phyloP scores from a whole-genome alignment of 805 yeast species.

The Candida pseudofarinosa region DNA sequence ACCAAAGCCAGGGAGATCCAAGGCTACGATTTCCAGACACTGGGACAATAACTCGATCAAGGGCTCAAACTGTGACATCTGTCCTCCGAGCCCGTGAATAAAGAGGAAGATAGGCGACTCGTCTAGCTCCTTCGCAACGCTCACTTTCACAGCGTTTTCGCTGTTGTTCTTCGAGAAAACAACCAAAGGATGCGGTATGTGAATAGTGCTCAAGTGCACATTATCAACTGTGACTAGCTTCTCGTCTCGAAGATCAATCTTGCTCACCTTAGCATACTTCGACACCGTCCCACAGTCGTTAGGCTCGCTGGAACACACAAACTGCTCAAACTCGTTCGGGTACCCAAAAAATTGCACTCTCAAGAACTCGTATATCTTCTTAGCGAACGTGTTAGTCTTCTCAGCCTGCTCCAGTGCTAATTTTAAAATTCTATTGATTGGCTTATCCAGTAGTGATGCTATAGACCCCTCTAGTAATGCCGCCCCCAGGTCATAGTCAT shows the following conservation, averaged over 20 bases:
- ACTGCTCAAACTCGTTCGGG: constrained; percentile 38
- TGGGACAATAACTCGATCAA: constrained; percentile 59
- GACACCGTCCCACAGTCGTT: constrained; percentile 53
- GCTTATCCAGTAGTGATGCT: background rate
- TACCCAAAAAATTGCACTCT: constrained; percentile 19
- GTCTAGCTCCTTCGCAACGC: constrained; percentile 32
- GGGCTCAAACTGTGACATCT: constrained; percentile 77
- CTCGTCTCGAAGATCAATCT: constrained; percentile 28
- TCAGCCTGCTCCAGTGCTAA: constrained; percentile 9
- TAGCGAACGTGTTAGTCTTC: constrained; percentile 16
- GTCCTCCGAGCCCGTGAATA: constrained; percentile 91
- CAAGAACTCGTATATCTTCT: constrained; percentile 24
- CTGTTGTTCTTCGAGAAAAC: constrained; percentile 24
- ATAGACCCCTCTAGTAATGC: background rate
- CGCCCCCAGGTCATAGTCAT: constrained; percentile 3
- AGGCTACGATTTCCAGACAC: constrained; percentile 58
- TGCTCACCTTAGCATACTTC: constrained; percentile 41
- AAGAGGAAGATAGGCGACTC: constrained; percentile 60
- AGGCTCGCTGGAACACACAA: constrained; percentile 41
- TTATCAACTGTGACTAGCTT: constrained; percentile 21
- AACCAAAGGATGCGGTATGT: constrained; percentile 49
- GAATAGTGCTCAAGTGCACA: constrained; percentile 38
- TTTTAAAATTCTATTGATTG: background rate
- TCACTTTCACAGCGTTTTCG: constrained; percentile 8
- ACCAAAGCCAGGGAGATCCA: constrained; percentile 92